Percentiles rank a stretch among this genome's conserved stretches.
Conservation (phyloP, 1,139 yeast genomes). For the Suhomyces anneliseae region DNA sequence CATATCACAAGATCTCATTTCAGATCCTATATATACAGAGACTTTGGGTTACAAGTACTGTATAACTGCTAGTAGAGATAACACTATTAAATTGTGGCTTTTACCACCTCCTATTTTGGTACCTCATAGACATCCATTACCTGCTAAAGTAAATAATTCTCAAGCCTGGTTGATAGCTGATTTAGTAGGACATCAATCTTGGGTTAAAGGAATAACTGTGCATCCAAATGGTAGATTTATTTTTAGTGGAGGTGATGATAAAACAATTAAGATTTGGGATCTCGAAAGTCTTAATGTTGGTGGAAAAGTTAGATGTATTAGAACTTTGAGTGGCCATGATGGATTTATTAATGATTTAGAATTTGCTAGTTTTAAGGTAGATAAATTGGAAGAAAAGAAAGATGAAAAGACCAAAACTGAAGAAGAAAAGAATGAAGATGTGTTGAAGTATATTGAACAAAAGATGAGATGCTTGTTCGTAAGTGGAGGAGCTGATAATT, state of each 20-base stretch:
- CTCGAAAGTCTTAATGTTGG: constrained; percentile 45
- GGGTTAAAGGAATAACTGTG: constrained; percentile 72
- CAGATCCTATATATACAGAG: constrained; percentile 29
- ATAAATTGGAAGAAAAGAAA: constrained; percentile 11
- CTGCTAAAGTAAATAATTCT: constrained; percentile 50
- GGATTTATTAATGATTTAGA: constrained; percentile 69
- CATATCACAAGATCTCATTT: constrained; percentile 33
- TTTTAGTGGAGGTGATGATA: constrained; percentile 79
- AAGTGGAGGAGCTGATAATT: constrained; percentile 61
- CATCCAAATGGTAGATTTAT: constrained; percentile 78
- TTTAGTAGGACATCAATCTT: constrained; percentile 76
- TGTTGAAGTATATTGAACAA: constrained; percentile 31
- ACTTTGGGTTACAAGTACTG: constrained; percentile 63
- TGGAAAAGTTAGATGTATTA: constrained; percentile 47
- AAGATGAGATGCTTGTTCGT: constrained; percentile 57
- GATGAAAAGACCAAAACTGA: constrained; percentile 17
- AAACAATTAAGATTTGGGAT: constrained; percentile 79
- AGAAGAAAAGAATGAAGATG: constrained; percentile 16
- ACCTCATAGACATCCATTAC: constrained; percentile 58
- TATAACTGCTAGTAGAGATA: constrained; percentile 82
- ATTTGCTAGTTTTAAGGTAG: constrained; percentile 52
- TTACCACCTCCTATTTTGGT: constrained; percentile 59
- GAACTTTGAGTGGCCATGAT: constrained; percentile 62
- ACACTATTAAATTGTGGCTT: constrained; percentile 73
- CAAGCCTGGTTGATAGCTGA: constrained; percentile 60